Percentiles rank a stretch among this genome's conserved stretches.
These are phyloP conservation scores for Cystobasidiopsis lactophilus DNA, from an alignment of 768 basidiomycete species.

Conservation along the genomic window DNA sequence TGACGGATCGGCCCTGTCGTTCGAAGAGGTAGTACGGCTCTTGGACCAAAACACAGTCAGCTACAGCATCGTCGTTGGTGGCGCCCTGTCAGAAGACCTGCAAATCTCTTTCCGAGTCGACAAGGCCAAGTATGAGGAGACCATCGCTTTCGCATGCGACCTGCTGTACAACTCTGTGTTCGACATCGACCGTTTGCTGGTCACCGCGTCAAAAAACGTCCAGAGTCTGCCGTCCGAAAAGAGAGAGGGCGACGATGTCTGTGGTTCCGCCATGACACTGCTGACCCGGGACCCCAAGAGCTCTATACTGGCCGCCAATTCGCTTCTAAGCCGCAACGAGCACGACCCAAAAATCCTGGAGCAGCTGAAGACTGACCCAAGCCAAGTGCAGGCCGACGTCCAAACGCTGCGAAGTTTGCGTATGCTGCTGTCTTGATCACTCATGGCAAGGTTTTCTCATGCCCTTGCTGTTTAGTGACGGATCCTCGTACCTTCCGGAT, in stretches of 20 bases:
- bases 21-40: constrained; percentile 76
- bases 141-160: constrained; percentile 67
- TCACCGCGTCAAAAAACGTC: constrained; percentile 65
- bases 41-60: constrained; percentile 79
- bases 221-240: constrained; percentile 80
- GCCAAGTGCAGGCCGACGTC: constrained; percentile 47
- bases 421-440: too few relatives aligned
- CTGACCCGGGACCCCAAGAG: constrained; percentile 49
- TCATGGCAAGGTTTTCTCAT: too few relatives aligned
- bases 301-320: constrained; percentile 22
- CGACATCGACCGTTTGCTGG: constrained; percentile 55
- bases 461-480: constrained; percentile 36
- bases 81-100: constrained; percentile 47
- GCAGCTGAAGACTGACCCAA: constrained; percentile 49
- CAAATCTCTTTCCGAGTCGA: constrained; percentile 69
- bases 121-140: constrained; percentile 49
- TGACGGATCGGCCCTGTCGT: constrained; percentile 44
- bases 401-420: constrained; percentile 48
- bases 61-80: constrained; percentile 51
- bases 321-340: constrained; percentile 51
- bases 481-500: constrained; percentile 65
- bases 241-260: constrained; percentile 61
- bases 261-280: constrained; percentile 45
- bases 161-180: constrained; percentile 54
- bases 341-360: constrained; percentile 54